Evolutionary conservation across 768 basidiomycete genomes (phyloP).

Genomic region (Atractiella rhizophila): DNA sequence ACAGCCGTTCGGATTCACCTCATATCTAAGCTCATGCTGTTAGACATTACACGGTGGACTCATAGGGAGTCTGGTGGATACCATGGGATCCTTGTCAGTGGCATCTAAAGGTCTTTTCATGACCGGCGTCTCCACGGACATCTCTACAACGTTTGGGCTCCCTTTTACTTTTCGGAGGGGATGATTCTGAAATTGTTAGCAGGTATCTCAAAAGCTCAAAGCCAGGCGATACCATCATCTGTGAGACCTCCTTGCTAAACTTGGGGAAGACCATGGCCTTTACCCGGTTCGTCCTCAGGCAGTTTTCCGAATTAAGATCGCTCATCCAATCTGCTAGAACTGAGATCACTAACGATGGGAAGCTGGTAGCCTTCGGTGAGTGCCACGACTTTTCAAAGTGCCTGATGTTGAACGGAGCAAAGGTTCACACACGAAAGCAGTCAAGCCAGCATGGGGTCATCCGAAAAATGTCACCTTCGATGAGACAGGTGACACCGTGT

Average conservation of each 20-base stretch:
- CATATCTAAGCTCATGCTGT: too few species aligned
- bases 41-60: constrained; percentile 16
- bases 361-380: too few species aligned
- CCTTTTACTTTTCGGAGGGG: neutral
- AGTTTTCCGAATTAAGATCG: neutral
- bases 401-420: neutral
- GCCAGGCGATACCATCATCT: neutral
- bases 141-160: constrained; percentile 1
- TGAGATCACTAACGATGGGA: too few species aligned
- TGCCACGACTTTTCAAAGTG: too few species aligned
- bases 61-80: constrained; percentile 13
- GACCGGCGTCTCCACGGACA: constrained; percentile 8
- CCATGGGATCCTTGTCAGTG: constrained; percentile 12
- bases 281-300: constrained; percentile 3
- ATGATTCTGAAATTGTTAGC: neutral
- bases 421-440: neutral
- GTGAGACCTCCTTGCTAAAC: neutral
- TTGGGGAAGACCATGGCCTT: constrained; percentile 14
- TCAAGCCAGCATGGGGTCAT: neutral
- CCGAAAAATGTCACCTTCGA: constrained; percentile 11
- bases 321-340: neutral
- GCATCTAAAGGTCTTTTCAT: constrained; percentile 8
- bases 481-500: constrained; percentile 10
- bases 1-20: too few species aligned
- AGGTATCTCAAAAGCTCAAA: neutral